Evolutionary conservation across 2,329 filamentous ascomycete species (phyloP).

Genomic region (Karstenula rhodostoma): DNA sequence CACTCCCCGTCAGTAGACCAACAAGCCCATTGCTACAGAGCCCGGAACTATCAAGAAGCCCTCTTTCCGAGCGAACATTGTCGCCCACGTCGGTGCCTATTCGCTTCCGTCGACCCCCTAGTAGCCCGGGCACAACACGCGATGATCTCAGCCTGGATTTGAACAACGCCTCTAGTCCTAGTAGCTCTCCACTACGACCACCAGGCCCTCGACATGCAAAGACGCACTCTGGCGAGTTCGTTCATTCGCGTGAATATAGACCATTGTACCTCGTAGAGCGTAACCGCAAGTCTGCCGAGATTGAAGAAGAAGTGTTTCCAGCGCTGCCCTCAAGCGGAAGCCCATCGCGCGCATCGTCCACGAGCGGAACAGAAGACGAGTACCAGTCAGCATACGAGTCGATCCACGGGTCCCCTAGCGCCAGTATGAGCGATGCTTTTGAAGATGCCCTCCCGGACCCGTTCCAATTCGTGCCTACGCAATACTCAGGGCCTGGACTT

Average conservation of each 20-base stretch:
- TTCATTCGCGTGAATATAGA: slow-evolving; percentile 71
- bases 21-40: slow-evolving; percentile 36
- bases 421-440: slow-evolving; percentile 30
- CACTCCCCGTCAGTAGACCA: slow-evolving; percentile 42
- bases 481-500: slow-evolving; percentile 23
- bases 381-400: slow-evolving; percentile 57
- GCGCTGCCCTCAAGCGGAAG: slow-evolving; percentile 59
- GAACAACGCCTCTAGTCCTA: slow-evolving; percentile 45
- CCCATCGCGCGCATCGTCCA: slow-evolving; percentile 43
- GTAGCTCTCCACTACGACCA: slow-evolving; percentile 53
- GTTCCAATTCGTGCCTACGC: slow-evolving; percentile 27
- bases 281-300: slow-evolving; percentile 48
- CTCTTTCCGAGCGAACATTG: slow-evolving; percentile 31
- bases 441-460: slow-evolving; percentile 36
- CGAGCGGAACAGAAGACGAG: slow-evolving; percentile 53
- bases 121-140: slow-evolving; percentile 52
- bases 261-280: slow-evolving; percentile 84
- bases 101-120: slow-evolving; percentile 61
- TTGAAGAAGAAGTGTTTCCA: slow-evolving; percentile 56
- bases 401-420: slow-evolving; percentile 50
- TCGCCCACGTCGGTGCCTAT: slow-evolving; percentile 63
- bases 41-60: slow-evolving; percentile 32
- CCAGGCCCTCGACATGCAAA: slow-evolving; percentile 54
- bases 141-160: slow-evolving; percentile 51
- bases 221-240: slow-evolving; percentile 61